Percentiles rank a stretch among this genome's conserved stretches.
Evolutionary conservation across 2,329 filamentous ascomycete genomes (phyloP).

Genomic region (Ophiosphaerella herpotricha): DNA sequence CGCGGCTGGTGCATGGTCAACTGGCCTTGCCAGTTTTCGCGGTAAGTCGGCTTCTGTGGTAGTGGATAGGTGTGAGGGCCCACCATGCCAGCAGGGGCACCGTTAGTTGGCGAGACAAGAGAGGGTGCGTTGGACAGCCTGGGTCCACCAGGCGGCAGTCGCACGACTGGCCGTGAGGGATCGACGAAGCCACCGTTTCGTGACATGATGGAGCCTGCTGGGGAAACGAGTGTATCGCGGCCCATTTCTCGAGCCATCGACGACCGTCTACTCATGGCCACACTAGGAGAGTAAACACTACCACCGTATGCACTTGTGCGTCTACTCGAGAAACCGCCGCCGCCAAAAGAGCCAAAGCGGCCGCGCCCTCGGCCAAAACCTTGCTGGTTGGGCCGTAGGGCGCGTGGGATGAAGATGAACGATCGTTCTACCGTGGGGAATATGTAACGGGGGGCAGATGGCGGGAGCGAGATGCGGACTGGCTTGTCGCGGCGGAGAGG

Average conservation of each 20-base stretch:
- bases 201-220: conserved; percentile 77
- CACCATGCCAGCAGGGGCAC: conserved; percentile 40
- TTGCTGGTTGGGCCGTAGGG: conserved; percentile 90
- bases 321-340: conserved; percentile 68
- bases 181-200: conserved; percentile 66
- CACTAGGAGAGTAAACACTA: conserved; percentile 82
- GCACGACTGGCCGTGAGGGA: conserved; percentile 72
- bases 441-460: conserved; percentile 80
- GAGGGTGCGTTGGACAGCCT: conserved; percentile 39
- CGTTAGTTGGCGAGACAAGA: conserved; percentile 35
- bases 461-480: conserved; percentile 87
- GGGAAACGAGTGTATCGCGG: conserved; percentile 78
- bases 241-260: conserved; percentile 71
- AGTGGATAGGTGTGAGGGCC: conserved; percentile 56
- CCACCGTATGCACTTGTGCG: conserved; percentile 83
- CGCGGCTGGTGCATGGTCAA: conserved; percentile 91
- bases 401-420: conserved; percentile 96
- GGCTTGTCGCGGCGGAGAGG: conserved; percentile 95
- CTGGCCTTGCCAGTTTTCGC: conserved; percentile 63
- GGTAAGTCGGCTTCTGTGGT: conserved; percentile 60
- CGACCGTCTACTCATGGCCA: conserved; percentile 86
- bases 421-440: conserved; percentile 89
- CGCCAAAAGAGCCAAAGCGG: conserved; percentile 68
- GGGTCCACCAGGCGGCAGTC: conserved; percentile 70
- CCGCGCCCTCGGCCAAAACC: conserved; percentile 69